Evolutionary conservation across 192 early-diverging fungal species (phyloP).

Genomic region (Gaertneriomyces sp.): DNA sequence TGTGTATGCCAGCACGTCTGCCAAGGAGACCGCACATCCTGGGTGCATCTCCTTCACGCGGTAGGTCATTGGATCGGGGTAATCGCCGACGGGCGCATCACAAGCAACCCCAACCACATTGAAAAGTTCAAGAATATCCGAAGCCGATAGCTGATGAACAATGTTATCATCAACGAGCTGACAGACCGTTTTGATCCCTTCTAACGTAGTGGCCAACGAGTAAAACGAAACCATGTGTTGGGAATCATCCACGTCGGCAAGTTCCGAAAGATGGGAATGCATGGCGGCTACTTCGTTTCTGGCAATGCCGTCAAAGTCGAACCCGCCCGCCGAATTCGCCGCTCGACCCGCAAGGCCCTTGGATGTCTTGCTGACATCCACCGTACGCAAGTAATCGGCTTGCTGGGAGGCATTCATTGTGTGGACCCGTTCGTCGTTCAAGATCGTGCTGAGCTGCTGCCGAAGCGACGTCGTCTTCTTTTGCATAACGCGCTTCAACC

Average conservation of each 20-base stretch:
- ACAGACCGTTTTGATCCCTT: constrained; percentile 33
- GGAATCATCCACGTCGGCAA: constrained; percentile 29
- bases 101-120: constrained; percentile 34
- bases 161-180: constrained; percentile 24
- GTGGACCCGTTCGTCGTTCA: constrained; percentile 26
- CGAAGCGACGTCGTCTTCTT: constrained; percentile 18
- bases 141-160: constrained; percentile 4
- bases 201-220: constrained; percentile 30
- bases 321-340: constrained; percentile 4
- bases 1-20: constrained; percentile 23
- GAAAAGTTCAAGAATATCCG: constrained; percentile 30
- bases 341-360: constrained; percentile 31
- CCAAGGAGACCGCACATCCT: constrained; percentile 21
- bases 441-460: constrained; percentile 15
- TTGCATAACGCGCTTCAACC: not conserved
- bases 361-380: constrained; percentile 21
- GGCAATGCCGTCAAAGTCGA: constrained; percentile 30
- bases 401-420: constrained; percentile 31
- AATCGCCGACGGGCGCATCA: constrained; percentile 19
- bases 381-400: constrained; percentile 31
- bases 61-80: constrained; percentile 34
- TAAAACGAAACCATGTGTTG: constrained; percentile 33
- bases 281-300: constrained; percentile 27
- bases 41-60: constrained; percentile 23
- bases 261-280: constrained; percentile 26